Evolutionary conservation across 2,329 filamentous ascomycete species (phyloP).

Genomic region (Fusarium sulawesiense): DNA sequence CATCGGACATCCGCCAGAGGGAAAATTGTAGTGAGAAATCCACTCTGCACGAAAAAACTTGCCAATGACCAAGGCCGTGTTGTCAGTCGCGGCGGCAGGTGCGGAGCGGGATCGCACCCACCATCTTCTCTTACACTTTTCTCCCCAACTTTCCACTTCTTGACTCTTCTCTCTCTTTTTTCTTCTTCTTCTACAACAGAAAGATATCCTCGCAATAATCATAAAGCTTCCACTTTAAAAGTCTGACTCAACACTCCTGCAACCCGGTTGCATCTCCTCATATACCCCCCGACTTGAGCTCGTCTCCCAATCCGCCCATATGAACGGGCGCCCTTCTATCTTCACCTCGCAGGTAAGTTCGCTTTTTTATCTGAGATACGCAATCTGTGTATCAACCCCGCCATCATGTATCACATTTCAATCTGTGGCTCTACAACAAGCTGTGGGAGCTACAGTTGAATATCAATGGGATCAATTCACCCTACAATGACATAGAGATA

Average conservation of each 20-base stretch:
- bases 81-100: conserved; percentile 34
- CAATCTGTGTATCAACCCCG: conserved; percentile 29
- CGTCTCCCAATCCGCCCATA: conserved; percentile 72
- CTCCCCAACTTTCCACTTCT: conserved; percentile 20
- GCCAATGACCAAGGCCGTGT: conserved; percentile 45
- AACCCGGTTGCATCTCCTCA: conserved; percentile 35
- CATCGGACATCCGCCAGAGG: conserved; percentile 20
- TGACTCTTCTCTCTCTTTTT: conserved; percentile 30
- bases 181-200: conserved; percentile 28
- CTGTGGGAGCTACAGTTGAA: not conserved
- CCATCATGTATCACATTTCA: conserved; percentile 26
- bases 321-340: conserved; percentile 85
- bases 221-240: conserved; percentile 7
- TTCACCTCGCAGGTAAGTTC: conserved; percentile 84
- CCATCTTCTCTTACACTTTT: conserved; percentile 22
- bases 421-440: conserved; percentile 24
- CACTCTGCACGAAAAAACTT: conserved; percentile 35
- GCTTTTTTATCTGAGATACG: conserved; percentile 20
- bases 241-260: conserved; percentile 17
- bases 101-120: conserved; percentile 33
- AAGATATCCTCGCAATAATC: conserved; percentile 33
- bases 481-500: conserved; percentile 2
- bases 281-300: conserved; percentile 46
- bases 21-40: conserved; percentile 17
- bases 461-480: conserved; percentile 5